These are phyloP conservation scores for Trametes maxima DNA, from an alignment of 768 basidiomycete species.

Conservation along the genomic window DNA sequence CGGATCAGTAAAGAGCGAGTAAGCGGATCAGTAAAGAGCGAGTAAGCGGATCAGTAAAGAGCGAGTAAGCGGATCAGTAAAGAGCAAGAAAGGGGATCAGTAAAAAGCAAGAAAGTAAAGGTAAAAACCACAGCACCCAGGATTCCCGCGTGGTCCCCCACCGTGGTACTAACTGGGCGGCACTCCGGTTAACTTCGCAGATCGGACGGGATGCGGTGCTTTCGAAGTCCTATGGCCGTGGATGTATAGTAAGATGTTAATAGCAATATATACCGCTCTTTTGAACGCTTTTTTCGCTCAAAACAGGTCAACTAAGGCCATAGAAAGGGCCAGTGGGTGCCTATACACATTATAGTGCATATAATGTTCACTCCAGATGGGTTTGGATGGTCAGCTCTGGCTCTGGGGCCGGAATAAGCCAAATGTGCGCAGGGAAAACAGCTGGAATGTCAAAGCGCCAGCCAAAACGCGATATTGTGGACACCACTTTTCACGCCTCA, in stretches of 20 bases:
- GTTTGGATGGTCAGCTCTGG: not conserved
- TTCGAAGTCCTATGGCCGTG: slow-evolving; percentile 42
- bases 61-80: too few species aligned
- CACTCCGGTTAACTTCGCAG: slow-evolving; percentile 66
- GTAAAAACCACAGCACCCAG: slow-evolving; percentile 46
- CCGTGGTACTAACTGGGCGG: slow-evolving; percentile 65
- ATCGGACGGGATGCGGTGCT: slow-evolving; percentile 62
- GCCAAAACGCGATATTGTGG: slow-evolving; percentile 32
- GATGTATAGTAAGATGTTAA: slow-evolving; percentile 25
- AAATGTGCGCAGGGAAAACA: not conserved
- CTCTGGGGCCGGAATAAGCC: not conserved
- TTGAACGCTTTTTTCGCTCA: not conserved
- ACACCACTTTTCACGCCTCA: slow-evolving; percentile 31
- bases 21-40: too few species aligned
- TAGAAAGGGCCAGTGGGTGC: not conserved
- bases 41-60: too few species aligned
- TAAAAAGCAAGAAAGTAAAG: not conserved
- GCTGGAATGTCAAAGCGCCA: not conserved
- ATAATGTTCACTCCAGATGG: not conserved
- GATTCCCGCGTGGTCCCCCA: slow-evolving; percentile 64
- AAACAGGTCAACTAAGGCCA: not conserved
- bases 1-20: too few species aligned
- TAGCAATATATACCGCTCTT: not conserved
- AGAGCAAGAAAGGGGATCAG: not conserved
- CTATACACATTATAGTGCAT: not conserved